Evolutionary conservation across 306 rosid genomes (phyloP).

Genomic region (Quercus gilva): DNA sequence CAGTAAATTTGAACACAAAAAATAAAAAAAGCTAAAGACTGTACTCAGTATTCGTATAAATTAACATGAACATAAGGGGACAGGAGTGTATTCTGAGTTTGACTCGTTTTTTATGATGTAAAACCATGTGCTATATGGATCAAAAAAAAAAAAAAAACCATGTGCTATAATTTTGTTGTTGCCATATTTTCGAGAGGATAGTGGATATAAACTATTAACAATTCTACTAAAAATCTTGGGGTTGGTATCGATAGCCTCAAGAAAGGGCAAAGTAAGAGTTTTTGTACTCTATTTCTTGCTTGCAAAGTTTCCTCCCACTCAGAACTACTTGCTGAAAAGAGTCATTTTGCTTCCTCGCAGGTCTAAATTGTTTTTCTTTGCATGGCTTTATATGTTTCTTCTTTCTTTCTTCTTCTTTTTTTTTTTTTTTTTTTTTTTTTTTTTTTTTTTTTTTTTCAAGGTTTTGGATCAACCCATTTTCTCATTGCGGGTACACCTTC

Average conservation of each 20-base stretch:
- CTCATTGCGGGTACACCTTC: conserved; percentile 48
- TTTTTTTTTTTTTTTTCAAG: background rate
- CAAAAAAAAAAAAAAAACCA: too few species aligned
- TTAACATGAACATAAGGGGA: background rate
- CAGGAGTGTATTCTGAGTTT: background rate
- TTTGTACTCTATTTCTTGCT: conserved; percentile 4
- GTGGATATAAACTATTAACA: background rate
- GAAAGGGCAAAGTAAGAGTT: background rate
- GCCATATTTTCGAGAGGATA: too few species aligned
- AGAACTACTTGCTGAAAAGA: background rate
- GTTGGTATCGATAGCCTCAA: conserved; percentile 1
- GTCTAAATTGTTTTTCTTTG: background rate
- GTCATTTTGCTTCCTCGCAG: background rate
- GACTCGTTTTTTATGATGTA: background rate
- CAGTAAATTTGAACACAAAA: background rate
- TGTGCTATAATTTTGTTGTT: background rate
- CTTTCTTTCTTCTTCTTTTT: background rate
- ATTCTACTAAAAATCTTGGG: conserved; percentile 1
- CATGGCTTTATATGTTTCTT: background rate
- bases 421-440: background rate
- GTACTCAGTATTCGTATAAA: background rate
- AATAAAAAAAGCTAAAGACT: background rate
- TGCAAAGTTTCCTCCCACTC: conserved; percentile 13
- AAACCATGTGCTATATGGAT: background rate
- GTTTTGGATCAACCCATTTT: conserved; percentile 36